Conservation (phyloP, 305 asterid genomes). For the Caryopteris hybrid region DNA sequence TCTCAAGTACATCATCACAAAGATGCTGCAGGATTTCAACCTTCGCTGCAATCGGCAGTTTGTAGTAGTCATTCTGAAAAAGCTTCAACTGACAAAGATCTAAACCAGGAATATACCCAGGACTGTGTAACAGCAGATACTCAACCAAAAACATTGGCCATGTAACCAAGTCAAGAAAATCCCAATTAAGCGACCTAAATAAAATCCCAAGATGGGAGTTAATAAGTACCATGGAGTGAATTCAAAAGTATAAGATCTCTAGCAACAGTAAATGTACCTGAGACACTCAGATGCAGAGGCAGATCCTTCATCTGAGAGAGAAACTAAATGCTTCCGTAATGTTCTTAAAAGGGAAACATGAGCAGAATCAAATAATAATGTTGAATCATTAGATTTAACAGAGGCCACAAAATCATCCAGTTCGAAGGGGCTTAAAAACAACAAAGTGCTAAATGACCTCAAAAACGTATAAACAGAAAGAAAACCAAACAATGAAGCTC, state of each 20-base stretch:
- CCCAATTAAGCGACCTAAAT: constrained; percentile 87
- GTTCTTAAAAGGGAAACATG: constrained; percentile 73
- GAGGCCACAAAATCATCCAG: constrained; percentile 69
- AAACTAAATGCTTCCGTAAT: constrained; percentile 72
- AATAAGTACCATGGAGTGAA: constrained; percentile 19
- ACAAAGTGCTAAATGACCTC: constrained; percentile 78
- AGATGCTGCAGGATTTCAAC: constrained; percentile 75
- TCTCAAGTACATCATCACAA: constrained; percentile 87
- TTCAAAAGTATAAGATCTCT: constrained; percentile 4
- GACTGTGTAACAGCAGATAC: constrained; percentile 68
- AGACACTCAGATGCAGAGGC: constrained; percentile 61
- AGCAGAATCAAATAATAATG: constrained; percentile 63
- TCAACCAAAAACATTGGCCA: constrained; percentile 91
- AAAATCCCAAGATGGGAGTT: constrained; percentile 18
- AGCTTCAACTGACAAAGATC: constrained; percentile 50
- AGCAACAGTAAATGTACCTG: constrained; percentile 42
- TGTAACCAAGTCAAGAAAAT: constrained; percentile 80
- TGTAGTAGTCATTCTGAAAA: constrained; percentile 60
- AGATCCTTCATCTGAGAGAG: constrained; percentile 59
- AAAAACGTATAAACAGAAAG: constrained; percentile 76
- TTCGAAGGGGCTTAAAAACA: constrained; percentile 85
- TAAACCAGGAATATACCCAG: constrained; percentile 57
- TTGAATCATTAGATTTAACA: constrained; percentile 51
- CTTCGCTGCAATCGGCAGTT: constrained; percentile 58
- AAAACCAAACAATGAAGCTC: constrained; percentile 59